A percentile compares a stretch with the other conserved stretches of the same genome.
Conservation (phyloP, 345 rosid species). For the Populus simonii region DNA sequence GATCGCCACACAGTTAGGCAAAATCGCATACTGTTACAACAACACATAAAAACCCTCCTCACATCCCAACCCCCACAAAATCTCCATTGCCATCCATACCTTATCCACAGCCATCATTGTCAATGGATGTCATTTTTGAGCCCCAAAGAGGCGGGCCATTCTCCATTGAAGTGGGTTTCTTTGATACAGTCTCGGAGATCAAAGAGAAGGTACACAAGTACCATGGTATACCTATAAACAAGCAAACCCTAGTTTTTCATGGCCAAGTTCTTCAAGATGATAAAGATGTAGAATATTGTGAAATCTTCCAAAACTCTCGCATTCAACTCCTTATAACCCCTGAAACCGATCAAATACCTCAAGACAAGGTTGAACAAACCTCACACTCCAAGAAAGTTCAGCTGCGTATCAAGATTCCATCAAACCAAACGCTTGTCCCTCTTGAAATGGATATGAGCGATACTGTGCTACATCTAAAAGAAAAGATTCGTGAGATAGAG, state of each 20-base stretch:
- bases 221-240: conserved; percentile 49
- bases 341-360: conserved; percentile 2
- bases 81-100: not conserved
- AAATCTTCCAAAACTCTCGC: conserved; percentile 57
- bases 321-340: conserved; percentile 50
- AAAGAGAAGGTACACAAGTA: conserved; percentile 68
- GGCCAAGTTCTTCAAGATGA: conserved; percentile 64
- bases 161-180: conserved; percentile 74
- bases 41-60: not conserved
- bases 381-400: conserved; percentile 29
- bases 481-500: conserved; percentile 42
- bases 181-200: conserved; percentile 70
- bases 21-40: conserved; percentile 14
- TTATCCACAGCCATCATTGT: not conserved
- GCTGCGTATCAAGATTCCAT: conserved; percentile 37
- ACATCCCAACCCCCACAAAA: not conserved
- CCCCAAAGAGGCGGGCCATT: conserved; percentile 48
- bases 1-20: conserved; percentile 9
- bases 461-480: conserved; percentile 35
- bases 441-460: conserved; percentile 33
- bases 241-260: conserved; percentile 65
- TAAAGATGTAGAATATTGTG: conserved; percentile 47
- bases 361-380: conserved; percentile 30
- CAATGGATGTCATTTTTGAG: conserved; percentile 70
- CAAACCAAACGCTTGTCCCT: conserved; percentile 15